Evolutionary conservation across 768 basidiomycete genomes (phyloP), one percentile per base, ranked within the genome.

Genomic region (Boletus rubescentipes): DNA sequence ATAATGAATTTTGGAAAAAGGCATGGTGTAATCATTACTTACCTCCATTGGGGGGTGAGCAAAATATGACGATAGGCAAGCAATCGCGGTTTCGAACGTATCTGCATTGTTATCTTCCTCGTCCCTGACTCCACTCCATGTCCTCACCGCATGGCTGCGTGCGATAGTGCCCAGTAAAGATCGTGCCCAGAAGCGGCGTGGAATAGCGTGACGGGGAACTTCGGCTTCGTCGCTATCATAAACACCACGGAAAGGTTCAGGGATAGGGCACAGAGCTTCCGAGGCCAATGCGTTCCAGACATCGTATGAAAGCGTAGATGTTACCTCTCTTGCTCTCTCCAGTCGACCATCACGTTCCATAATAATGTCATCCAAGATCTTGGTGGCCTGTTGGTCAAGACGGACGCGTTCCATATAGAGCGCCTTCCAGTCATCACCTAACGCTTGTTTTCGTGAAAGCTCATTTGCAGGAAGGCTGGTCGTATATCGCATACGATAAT

Each of bases 31-130:
- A 3, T 15, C 9, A 40, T 42, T 7, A 59, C 74, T 52, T 47
- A 80, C 84, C 66, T 77, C 70, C 40, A 68, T 63, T 2, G 75
- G 72, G 3, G 77, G 72, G 29, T 68, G 67, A 37, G 78, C 78
- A 60, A 77, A 80, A 61, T 83, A 83, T 9, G 77, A 75, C 5
- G 84, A 84, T 20, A 84, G 60, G 8, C 73, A 74, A n/a, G 74
- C 72, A 39, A 84, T 72, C 15, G 77, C 75, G 21, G 71, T 68
- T 55, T 79, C 82, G 47, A 83, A 74, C 2, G 72, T 68, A 16
- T 61, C 47, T 10, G 32, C 38, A 55, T 62, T 35, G 15, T 51
- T 12, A 10, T 45, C 49, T 20, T 57, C 59, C 8, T 47, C 23
- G 37, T 53, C 49, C 35, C 40, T 56, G 23, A 62, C 55, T 18